A percentile compares a stretch with the other conserved stretches of the same genome.
These are phyloP conservation scores for Theobroma grandiflorum DNA, from an alignment of 441 rosid species.

Conservation along the genomic window DNA sequence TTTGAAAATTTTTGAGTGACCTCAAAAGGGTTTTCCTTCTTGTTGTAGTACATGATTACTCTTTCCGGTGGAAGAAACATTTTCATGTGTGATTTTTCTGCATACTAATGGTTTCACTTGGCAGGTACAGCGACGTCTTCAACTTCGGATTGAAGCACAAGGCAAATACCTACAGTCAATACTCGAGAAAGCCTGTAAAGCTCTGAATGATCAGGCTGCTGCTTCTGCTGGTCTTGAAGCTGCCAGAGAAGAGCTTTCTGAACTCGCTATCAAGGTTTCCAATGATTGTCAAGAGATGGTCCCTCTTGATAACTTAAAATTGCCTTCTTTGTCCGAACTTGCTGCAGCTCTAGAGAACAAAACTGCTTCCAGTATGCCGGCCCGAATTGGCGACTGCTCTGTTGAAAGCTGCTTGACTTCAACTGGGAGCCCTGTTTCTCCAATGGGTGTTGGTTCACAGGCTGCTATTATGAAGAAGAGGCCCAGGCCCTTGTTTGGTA, in stretches of 20 bases:
- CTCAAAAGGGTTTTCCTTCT: background rate
- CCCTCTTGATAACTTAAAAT: slow-evolving; percentile 52
- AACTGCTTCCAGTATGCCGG: slow-evolving; percentile 46
- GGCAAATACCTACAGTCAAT: slow-evolving; percentile 85
- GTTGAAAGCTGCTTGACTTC: slow-evolving; percentile 82
- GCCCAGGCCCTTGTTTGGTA: slow-evolving; percentile 57
- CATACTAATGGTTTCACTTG: slow-evolving; percentile 27
- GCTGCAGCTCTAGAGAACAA: slow-evolving; percentile 64
- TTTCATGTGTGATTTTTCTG: background rate
- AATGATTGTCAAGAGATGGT: slow-evolving; percentile 58
- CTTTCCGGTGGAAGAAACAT: background rate
- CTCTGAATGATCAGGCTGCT: slow-evolving; percentile 72
- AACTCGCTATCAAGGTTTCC: slow-evolving; percentile 76
- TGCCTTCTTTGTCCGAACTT: slow-evolving; percentile 67
- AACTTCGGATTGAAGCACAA: slow-evolving; percentile 88
- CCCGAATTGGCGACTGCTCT: slow-evolving; percentile 61
- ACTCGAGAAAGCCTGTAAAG: slow-evolving; percentile 93
- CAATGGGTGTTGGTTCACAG: slow-evolving; percentile 50
- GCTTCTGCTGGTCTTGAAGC: slow-evolving; percentile 75
- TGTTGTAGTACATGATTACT: background rate
- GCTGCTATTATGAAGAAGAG: slow-evolving; percentile 61
- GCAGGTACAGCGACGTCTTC: slow-evolving; percentile 90
- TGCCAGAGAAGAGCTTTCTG: slow-evolving; percentile 87
- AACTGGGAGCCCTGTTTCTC: slow-evolving; percentile 63
- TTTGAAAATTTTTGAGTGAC: background rate